Evolutionary conservation across 208 protist species (phyloP).

Genomic region (Leishmania braziliensis): DNA sequence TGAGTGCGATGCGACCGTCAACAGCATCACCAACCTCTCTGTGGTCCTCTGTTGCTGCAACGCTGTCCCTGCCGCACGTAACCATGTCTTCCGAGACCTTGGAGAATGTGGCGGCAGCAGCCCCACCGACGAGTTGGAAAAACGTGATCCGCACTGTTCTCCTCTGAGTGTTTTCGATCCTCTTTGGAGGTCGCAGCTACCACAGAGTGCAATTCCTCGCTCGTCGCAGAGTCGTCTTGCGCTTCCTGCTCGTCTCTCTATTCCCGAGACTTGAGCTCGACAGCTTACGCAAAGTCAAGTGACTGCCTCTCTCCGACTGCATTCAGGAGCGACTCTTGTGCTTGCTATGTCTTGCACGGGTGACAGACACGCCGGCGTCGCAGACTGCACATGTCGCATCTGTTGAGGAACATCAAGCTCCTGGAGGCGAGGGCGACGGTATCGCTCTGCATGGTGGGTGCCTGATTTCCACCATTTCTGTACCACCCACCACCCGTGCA

Average conservation of each 20-base stretch:
- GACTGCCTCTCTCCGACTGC: neutral
- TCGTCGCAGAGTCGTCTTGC: neutral
- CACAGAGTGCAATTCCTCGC: neutral
- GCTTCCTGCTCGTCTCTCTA: neutral
- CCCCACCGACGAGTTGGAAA: too few relatives aligned
- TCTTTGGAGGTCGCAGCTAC: neutral
- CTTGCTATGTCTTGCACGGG: neutral
- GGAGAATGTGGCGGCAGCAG: too few relatives aligned
- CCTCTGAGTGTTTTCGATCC: neutral
- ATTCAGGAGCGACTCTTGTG: neutral
- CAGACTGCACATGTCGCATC: neutral
- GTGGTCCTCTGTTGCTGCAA: too few relatives aligned
- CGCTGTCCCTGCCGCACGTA: too few relatives aligned
- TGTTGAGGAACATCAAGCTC: neutral
- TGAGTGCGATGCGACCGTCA: too few relatives aligned
- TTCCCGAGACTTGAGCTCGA: neutral
- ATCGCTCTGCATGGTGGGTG: neutral
- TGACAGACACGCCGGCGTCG: neutral
- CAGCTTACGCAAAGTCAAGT: neutral
- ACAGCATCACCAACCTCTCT: too few relatives aligned
- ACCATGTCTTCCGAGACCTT: too few relatives aligned
- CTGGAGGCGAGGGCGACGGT: neutral
- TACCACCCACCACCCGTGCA: neutral
- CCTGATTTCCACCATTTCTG: neutral
- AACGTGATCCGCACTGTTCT: too few relatives aligned